These are phyloP conservation scores for Geum urbanum DNA, from an alignment of 306 rosid genomes.

Conservation along the genomic window DNA sequence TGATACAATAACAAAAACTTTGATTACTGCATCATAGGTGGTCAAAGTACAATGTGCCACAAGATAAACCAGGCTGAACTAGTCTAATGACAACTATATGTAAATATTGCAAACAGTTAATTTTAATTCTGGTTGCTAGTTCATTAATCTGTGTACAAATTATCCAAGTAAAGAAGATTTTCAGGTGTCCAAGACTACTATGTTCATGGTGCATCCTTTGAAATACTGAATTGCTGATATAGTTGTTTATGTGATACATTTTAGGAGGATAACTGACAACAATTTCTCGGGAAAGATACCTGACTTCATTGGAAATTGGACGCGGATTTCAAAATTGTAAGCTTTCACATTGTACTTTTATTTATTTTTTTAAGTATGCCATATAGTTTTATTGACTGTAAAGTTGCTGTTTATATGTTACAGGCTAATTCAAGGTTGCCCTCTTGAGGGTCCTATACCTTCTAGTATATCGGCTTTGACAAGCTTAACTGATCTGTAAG, in stretches of 20 bases:
- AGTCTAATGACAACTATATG: not conserved
- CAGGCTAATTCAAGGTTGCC: constrained; percentile 77
- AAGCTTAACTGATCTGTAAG: constrained; percentile 72
- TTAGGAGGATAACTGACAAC: constrained; percentile 82
- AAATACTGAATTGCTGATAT: constrained; percentile 5
- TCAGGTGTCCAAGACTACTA: not conserved
- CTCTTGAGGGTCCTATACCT: constrained; percentile 88
- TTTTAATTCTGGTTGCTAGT: not conserved
- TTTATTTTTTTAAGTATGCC: not conserved
- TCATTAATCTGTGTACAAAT: not conserved
- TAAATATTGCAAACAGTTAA: not conserved
- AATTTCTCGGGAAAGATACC: constrained; percentile 77
- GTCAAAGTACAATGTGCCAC: not conserved
- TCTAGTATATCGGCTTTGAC: constrained; percentile 61
- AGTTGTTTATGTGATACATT: constrained; percentile 24
- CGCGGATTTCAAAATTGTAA: constrained; percentile 67
- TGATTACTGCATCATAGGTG: not conserved
- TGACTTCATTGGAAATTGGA: constrained; percentile 65
- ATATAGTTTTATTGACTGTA: constrained; percentile 1
- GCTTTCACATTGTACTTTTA: constrained; percentile 18
- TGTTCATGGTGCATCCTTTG: not conserved
- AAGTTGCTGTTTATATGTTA: constrained; percentile 17
- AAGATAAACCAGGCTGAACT: not conserved
- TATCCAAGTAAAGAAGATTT: not conserved
- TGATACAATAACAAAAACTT: not conserved